phyloP scores from a whole-genome alignment of 2,329 filamentous ascomycete genomes.

The Ophiocordyceps camponoti-rufipedis region DNA sequence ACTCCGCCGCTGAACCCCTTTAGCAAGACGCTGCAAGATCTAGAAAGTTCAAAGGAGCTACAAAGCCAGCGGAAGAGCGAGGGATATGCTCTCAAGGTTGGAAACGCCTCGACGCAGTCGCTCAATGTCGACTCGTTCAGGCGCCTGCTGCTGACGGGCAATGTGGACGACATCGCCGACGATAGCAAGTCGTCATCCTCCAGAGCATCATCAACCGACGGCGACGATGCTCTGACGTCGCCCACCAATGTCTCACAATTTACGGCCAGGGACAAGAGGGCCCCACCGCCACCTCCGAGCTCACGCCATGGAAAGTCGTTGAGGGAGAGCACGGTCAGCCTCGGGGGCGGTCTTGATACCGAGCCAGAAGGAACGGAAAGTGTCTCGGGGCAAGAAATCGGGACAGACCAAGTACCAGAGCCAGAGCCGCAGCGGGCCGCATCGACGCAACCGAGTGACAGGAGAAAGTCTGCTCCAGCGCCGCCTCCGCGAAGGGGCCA shows the following conservation, averaged over 20 bases:
- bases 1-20: constrained; percentile 24
- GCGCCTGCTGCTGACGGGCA: constrained; percentile 57
- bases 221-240: not conserved
- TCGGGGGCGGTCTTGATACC: constrained; percentile 5
- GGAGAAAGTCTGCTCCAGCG: constrained; percentile 26
- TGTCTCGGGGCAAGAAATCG: constrained; percentile 19
- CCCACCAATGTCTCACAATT: not conserved
- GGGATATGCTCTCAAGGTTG: constrained; percentile 14
- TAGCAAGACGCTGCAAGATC: constrained; percentile 32
- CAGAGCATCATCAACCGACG: constrained; percentile 1
- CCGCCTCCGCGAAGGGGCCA: constrained; percentile 33
- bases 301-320: constrained; percentile 66
- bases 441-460: constrained; percentile 6
- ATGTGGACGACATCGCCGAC: constrained; percentile 18
- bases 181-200: not conserved
- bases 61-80: constrained; percentile 12
- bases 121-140: constrained; percentile 68
- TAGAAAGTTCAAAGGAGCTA: constrained; percentile 20
- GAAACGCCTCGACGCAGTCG: constrained; percentile 20
- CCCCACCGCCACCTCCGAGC: constrained; percentile 52
- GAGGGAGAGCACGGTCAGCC: constrained; percentile 30
- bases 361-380: no score
- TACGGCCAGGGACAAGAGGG: constrained; percentile 30
- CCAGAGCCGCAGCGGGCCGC: not conserved
- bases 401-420: not conserved